Conservation (phyloP, 108 stramenopile species). For the Pseudonitzschia pungens region DNA sequence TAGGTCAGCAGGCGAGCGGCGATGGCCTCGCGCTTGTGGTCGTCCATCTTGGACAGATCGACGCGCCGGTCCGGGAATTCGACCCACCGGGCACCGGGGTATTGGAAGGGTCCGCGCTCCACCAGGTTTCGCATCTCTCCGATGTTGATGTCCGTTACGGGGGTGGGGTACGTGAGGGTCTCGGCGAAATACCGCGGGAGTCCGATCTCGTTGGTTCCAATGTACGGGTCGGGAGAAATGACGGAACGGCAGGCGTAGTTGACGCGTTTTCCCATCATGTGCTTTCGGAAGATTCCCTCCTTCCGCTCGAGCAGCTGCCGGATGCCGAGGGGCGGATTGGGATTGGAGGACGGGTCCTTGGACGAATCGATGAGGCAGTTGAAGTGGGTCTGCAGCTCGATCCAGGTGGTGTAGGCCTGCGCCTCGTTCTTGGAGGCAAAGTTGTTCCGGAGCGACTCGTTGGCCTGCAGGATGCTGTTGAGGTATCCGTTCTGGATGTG, state of each 20-base stretch:
- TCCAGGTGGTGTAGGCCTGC: slow-evolving; percentile 72
- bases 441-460: slow-evolving; percentile 62
- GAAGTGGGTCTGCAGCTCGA: slow-evolving; percentile 92
- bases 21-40: slow-evolving; percentile 74
- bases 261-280: slow-evolving; percentile 99
- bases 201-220: slow-evolving; percentile 99
- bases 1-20: slow-evolving; percentile 77
- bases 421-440: slow-evolving; percentile 59
- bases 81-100: slow-evolving; percentile 97
- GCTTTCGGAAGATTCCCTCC: slow-evolving; percentile 98
- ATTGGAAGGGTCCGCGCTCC: slow-evolving; percentile 79
- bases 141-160: slow-evolving; percentile 94
- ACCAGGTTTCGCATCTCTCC: slow-evolving; percentile 87
- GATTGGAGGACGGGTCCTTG: slow-evolving; percentile 81
- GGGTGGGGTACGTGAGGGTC: slow-evolving; percentile 91
- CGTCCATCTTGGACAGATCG: slow-evolving; percentile 89
- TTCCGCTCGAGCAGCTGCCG: slow-evolving; percentile 97
- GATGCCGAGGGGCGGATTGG: slow-evolving; percentile 71
- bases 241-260: slow-evolving; percentile 97
- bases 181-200: slow-evolving; percentile 95
- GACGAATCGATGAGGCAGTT: slow-evolving; percentile 95
- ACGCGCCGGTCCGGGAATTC: slow-evolving; percentile 80
- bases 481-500: slow-evolving; percentile 94
- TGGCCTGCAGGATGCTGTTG: slow-evolving; percentile 75
- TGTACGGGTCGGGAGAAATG: slow-evolving; percentile 97